A percentile compares a stretch with the other conserved stretches of the same genome.
Evolutionary conservation across 345 rosid genomes (phyloP).

Genomic region (Trapa incisa): DNA sequence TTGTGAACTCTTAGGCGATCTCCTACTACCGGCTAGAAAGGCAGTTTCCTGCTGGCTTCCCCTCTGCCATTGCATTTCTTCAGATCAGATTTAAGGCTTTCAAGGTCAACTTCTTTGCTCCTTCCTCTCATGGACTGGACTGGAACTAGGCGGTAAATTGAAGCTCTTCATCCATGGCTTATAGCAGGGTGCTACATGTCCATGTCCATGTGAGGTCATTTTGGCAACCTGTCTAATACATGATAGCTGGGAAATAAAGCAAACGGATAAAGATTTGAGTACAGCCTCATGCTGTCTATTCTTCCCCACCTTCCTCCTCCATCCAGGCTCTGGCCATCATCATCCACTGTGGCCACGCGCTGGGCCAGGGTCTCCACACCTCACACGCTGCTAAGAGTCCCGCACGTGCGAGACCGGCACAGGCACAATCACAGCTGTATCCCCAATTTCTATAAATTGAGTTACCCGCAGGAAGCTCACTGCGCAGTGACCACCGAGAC

Average conservation of each 20-base stretch:
- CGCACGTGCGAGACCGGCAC: slow-evolving; percentile 10
- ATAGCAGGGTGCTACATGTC: neutral
- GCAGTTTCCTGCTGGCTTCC: neutral
- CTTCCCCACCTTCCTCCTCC: neutral
- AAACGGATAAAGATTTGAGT: neutral
- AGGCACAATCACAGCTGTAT: slow-evolving; percentile 8
- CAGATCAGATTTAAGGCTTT: neutral
- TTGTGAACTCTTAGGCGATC: no score
- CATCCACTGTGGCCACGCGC: neutral
- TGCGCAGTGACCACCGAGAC: neutral
- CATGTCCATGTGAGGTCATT: neutral
- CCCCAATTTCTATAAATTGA: slow-evolving; percentile 1
- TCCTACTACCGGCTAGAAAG: neutral
- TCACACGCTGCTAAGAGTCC: slow-evolving; percentile 10
- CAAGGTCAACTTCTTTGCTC: neutral
- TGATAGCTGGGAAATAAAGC: neutral
- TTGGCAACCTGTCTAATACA: neutral
- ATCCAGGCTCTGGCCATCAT: neutral
- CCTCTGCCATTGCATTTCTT: neutral
- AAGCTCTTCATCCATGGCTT: neutral
- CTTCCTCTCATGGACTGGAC: neutral
- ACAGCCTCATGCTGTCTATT: neutral
- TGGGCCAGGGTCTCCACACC: neutral
- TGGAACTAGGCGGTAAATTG: neutral
- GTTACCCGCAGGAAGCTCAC: neutral